These are phyloP conservation scores for Mortierella sp. DNA, from an alignment of 371 early-diverging fungal species.

Conservation along the genomic window DNA sequence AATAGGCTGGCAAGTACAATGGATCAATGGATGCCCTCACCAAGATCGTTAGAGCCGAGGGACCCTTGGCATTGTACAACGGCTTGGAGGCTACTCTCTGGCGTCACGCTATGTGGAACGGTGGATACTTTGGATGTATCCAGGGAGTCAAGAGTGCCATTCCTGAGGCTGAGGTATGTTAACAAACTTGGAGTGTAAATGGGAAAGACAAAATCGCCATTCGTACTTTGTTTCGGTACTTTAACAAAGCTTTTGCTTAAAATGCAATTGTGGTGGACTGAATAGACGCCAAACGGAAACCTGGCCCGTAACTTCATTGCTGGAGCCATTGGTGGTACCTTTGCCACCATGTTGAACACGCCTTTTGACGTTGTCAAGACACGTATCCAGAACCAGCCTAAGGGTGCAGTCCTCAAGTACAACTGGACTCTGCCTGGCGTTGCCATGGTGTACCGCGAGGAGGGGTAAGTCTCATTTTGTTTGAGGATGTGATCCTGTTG, in stretches of 20 bases:
- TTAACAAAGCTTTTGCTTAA: not conserved
- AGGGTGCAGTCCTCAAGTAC: constrained; percentile 76
- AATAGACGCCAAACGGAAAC: constrained; percentile 66
- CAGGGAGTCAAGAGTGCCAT: constrained; percentile 75
- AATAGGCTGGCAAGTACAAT: constrained; percentile 48
- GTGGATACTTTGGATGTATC: constrained; percentile 94
- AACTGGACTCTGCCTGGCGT: constrained; percentile 91
- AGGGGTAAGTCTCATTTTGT: constrained; percentile 71
- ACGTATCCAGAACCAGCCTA: constrained; percentile 89
- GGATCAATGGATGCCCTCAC: constrained; percentile 45
- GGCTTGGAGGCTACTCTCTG: constrained; percentile 96
- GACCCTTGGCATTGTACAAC: constrained; percentile 86
- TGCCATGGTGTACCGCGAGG: constrained; percentile 90
- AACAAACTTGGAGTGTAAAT: too few species aligned
- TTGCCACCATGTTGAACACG: constrained; percentile 95
- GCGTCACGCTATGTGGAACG: constrained; percentile 96
- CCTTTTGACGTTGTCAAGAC: constrained; percentile 99
- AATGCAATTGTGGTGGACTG: too few species aligned
- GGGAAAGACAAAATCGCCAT: too few species aligned
- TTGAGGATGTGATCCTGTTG: not conserved
- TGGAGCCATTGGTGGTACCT: constrained; percentile 94
- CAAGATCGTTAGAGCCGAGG: constrained; percentile 38
- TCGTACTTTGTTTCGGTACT: not conserved
- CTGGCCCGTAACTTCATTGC: constrained; percentile 91
- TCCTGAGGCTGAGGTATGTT: constrained; percentile 84